phyloP scores from a whole-genome alignment of 495 filamentous ascomycete genomes.

The Daldinia concentrica region DNA sequence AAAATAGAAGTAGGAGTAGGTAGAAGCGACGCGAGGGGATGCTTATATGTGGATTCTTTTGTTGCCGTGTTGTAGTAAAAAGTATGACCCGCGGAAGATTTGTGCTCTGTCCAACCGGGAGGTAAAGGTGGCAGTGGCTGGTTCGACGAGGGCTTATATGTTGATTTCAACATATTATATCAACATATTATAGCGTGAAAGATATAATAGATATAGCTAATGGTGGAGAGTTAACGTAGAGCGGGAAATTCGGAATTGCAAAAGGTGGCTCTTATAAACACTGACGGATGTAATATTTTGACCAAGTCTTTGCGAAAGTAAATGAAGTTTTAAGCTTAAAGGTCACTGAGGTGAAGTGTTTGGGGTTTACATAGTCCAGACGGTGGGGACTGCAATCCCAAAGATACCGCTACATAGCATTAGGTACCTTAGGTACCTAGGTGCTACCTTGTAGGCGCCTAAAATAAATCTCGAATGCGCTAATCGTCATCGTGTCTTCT shows the following conservation, averaged over 20 bases:
- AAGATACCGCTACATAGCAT: no score
- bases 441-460: no score
- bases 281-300: background rate
- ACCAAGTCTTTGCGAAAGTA: background rate
- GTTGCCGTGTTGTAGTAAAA: conserved; percentile 92
- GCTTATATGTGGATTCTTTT: conserved; percentile 86
- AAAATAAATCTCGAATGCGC: no score
- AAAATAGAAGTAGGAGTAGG: conserved; percentile 42
- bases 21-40: conserved; percentile 60
- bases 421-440: no score
- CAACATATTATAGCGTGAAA: conserved; percentile 56
- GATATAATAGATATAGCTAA: background rate
- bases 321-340: background rate
- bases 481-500: no score
- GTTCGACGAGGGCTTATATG: conserved; percentile 61
- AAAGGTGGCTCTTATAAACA: background rate
- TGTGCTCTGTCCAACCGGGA: conserved; percentile 91
- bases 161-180: conserved; percentile 70
- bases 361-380: no score
- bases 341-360: conserved; percentile 4
- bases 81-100: conserved; percentile 84
- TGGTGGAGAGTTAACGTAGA: background rate
- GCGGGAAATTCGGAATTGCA: background rate
- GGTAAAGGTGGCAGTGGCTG: conserved; percentile 69
- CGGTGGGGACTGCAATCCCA: no score